Percentiles rank a stretch among this genome's conserved stretches.
Conservation (phyloP, 2,329 filamentous ascomycete species). For the Albifimbria verrucaria region DNA sequence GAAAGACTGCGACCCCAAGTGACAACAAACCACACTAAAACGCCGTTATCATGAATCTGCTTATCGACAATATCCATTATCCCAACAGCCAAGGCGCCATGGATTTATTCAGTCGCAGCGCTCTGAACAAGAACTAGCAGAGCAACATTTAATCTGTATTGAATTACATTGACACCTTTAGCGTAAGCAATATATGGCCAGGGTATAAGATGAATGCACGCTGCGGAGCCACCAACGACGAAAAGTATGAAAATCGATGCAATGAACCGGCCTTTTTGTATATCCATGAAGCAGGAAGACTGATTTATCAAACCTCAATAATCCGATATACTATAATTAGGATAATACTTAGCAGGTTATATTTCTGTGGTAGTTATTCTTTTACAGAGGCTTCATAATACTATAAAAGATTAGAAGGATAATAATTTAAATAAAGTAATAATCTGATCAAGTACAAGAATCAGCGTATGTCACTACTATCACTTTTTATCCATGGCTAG, state of each 20-base stretch:
- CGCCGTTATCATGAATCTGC: neutral
- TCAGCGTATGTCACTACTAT: neutral
- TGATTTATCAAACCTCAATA: neutral
- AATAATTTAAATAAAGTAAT: neutral
- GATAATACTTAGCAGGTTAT: neutral
- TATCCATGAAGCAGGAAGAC: neutral
- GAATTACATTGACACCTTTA: neutral
- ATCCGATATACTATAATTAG: neutral
- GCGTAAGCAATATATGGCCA: neutral
- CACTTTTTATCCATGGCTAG: neutral
- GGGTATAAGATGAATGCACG: neutral
- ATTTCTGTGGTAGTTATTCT: neutral
- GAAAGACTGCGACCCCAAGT: neutral
- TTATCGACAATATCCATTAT: neutral
- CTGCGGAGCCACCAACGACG: neutral
- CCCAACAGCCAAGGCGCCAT: neutral
- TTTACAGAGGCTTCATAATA: neutral
- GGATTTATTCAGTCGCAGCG: neutral
- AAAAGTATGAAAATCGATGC: neutral
- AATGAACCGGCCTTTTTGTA: neutral
- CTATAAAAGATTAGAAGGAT: neutral
- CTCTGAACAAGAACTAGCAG: neutral
- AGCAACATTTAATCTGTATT: neutral
- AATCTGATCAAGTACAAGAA: neutral
- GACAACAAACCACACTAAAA: neutral